Conservation (phyloP, 2,329 filamentous ascomycete genomes). For the Sclerotinia nivalis region DNA sequence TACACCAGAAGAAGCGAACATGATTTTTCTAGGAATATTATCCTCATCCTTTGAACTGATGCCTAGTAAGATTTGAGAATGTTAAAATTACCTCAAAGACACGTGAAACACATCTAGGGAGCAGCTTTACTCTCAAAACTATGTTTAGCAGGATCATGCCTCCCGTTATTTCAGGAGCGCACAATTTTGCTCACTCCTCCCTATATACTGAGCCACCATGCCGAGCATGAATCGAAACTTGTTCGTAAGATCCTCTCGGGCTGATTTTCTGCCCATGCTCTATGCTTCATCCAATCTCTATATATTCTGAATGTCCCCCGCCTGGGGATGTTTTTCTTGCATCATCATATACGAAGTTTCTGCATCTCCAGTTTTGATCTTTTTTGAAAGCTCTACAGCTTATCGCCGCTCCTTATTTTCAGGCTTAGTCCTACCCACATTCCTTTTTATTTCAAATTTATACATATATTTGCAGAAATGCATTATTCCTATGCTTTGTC, state of each 20-base stretch:
- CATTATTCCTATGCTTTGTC: constrained; percentile 18
- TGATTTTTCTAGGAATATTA: constrained; percentile 11
- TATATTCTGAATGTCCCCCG: neutral
- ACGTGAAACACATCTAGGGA: constrained; percentile 1
- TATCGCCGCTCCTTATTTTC: neutral
- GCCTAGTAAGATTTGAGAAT: constrained; percentile 11
- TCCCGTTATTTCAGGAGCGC: constrained; percentile 17
- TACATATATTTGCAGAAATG: constrained; percentile 12
- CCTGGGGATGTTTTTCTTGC: neutral
- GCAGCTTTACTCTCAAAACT: neutral
- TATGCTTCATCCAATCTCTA: neutral
- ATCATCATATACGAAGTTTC: neutral
- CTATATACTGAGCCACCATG: neutral
- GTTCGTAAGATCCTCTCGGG: constrained; percentile 6
- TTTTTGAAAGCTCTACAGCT: constrained; percentile 16
- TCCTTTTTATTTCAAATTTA: constrained; percentile 7
- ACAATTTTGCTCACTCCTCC: constrained; percentile 11
- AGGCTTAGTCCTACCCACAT: constrained; percentile 21
- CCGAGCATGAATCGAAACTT: constrained; percentile 12
- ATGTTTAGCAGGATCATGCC: constrained; percentile 13
- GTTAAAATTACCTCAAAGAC: constrained; percentile 1
- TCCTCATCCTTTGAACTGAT: constrained; percentile 15
- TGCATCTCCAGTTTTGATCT: neutral
- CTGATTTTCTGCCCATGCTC: neutral
- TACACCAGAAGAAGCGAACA: neutral